These are phyloP conservation scores for Takashimella tepidaria DNA, from an alignment of 1,284 basidiomycete genomes.

Conservation along the genomic window DNA sequence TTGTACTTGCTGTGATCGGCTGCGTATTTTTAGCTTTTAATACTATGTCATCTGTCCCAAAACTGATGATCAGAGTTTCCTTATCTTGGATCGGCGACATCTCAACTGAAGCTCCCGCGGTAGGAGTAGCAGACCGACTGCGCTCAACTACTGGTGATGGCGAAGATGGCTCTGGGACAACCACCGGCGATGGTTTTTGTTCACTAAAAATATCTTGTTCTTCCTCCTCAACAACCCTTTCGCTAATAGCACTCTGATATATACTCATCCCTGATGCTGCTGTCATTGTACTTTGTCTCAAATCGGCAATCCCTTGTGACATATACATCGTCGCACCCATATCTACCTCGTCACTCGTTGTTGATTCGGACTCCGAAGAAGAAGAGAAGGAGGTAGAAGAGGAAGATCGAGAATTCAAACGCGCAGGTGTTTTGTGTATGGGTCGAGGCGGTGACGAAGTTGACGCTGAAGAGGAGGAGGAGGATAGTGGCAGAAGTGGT, in stretches of 20 bases:
- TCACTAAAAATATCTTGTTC: slow-evolving; percentile 2
- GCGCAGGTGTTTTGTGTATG: not conserved
- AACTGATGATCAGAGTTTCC: slow-evolving; percentile 28
- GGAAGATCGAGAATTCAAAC: not conserved
- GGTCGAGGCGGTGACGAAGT: slow-evolving; percentile 1
- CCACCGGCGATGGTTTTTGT: not conserved
- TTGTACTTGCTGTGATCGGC: not conserved
- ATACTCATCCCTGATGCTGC: slow-evolving; percentile 25
- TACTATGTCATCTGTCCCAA: slow-evolving; percentile 40
- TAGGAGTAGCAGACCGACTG: slow-evolving; percentile 27
- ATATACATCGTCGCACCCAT: slow-evolving; percentile 43
- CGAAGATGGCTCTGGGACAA: too few relatives aligned
- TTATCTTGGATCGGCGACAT: not conserved
- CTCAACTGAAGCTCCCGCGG: not conserved
- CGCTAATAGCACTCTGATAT: slow-evolving; percentile 29
- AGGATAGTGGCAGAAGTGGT: not conserved
- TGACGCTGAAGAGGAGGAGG: not conserved
- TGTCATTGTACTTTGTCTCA: slow-evolving; percentile 39
- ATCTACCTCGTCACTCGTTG: slow-evolving; percentile 23
- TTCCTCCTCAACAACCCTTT: slow-evolving; percentile 12
- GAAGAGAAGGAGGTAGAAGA: slow-evolving; percentile 24
- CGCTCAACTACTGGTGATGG: not conserved
- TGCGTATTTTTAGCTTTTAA: slow-evolving; percentile 30
- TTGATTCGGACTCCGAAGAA: slow-evolving; percentile 9
- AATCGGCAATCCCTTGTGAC: slow-evolving; percentile 50